Percentiles rank a stretch among this genome's conserved stretches.
These are phyloP conservation scores for Penicillium odoratum DNA, from an alignment of 495 filamentous ascomycete genomes.

Conservation along the genomic window DNA sequence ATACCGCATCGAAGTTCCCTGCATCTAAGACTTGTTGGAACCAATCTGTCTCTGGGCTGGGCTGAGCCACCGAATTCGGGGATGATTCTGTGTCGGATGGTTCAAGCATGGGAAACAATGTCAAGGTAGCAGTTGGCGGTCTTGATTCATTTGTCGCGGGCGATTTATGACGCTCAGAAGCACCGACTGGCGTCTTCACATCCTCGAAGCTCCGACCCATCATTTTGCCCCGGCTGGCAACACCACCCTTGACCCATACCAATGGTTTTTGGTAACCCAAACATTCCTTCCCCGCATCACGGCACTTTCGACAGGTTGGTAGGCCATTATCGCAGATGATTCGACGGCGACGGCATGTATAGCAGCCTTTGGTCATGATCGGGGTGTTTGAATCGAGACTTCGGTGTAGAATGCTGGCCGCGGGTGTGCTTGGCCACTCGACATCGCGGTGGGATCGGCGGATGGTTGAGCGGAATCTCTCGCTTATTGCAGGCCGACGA, in stretches of 20 bases:
- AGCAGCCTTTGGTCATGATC: constrained; percentile 51
- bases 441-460: constrained; percentile 26
- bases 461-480: constrained; percentile 4
- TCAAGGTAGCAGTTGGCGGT: constrained; percentile 7
- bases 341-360: constrained; percentile 52
- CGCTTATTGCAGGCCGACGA: constrained; percentile 16
- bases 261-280: constrained; percentile 59
- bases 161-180: constrained; percentile 5
- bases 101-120: constrained; percentile 18
- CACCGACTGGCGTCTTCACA: constrained; percentile 20
- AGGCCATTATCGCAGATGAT: constrained; percentile 61
- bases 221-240: constrained; percentile 52
- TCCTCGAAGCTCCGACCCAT: constrained; percentile 51
- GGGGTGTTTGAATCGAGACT: constrained; percentile 10
- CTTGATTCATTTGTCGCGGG: not conserved
- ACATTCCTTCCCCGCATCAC: constrained; percentile 62
- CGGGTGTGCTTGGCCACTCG: constrained; percentile 22
- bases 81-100: constrained; percentile 21
- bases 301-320: constrained; percentile 63
- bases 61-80: constrained; percentile 18
- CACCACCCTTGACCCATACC: constrained; percentile 53
- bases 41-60: constrained; percentile 26
- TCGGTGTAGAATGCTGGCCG: constrained; percentile 18
- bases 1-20: not conserved
- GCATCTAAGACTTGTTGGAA: constrained; percentile 9